Base-by-base conservation (phyloP, 1,284 basidiomycete species). In the Neonothopanus nambi region DNA sequence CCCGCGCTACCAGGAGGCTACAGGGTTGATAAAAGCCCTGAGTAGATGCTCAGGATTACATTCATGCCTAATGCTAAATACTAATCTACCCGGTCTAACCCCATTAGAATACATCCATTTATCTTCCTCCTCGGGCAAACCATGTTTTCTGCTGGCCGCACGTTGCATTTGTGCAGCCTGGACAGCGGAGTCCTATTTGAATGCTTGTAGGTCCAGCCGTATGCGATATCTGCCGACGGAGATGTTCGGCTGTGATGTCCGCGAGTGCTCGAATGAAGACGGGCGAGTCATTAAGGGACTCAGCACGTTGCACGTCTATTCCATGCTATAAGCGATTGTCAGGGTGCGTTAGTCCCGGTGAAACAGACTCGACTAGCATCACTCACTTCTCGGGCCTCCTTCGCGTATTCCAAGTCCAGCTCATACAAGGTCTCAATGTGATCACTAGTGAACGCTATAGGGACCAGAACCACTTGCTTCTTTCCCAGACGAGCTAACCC, bases 351-450 rank as follows among this genome's bases (percentile, higher is more conserved):
- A 50, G 58, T 57, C 57, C 54, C 45, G 21, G 41, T 50, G 56
- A 54, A 48, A 60, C 26, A 56, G 44, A 53, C 52, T 38, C 47
- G 42, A 28, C 30, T 47, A 50, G 44, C 9, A 18, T 18, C 20
- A 66, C 84, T 64, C 63, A 94, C 94, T 83, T 96, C 87, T 65
- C 83, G 81, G 6, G 91, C 96, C 70, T 99, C 96, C 72, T 89
- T 89, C 57, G 81, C 82, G 64, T 98, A 95, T 70, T 99, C 97
- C 52, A 95, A 72, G 71, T 99, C 97, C 45, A 99, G 81, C 74
- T 99, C 97, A 68, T 91, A 99, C 43, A 99, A 78, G 21, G 97
- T 99, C 76, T 99, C 97, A 66, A 99, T 98, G 71, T 99, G 97
- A 73, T 99, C 97, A 67, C 89, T 94, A 17, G 97, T 99, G 74